phyloP scores from a whole-genome alignment of 164 flowering plant species.

The Pachysandra terminalis region DNA sequence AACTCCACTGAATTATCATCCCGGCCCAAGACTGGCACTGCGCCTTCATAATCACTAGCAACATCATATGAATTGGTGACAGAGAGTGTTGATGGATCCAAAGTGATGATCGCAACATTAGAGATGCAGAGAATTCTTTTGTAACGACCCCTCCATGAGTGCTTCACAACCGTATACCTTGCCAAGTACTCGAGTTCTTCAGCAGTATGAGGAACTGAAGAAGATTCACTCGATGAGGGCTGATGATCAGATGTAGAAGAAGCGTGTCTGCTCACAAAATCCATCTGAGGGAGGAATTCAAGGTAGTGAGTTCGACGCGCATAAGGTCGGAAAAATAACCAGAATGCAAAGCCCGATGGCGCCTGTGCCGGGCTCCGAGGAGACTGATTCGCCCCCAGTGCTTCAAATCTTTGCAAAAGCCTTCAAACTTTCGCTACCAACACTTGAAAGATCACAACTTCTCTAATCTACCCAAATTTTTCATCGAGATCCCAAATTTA shows the following conservation, averaged over 20 bases:
- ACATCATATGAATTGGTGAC: conserved; percentile 90
- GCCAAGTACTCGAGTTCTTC: conserved; percentile 97
- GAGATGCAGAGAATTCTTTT: conserved; percentile 88
- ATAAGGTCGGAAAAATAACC: conserved; percentile 57
- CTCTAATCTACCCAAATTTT: not conserved
- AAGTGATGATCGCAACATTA: conserved; percentile 47
- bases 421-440: not conserved
- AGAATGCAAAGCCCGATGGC: conserved; percentile 49
- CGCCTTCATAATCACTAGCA: conserved; percentile 65
- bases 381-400: conserved; percentile 99
- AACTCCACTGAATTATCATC: conserved; percentile 85
- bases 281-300: conserved; percentile 63
- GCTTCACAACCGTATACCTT: conserved; percentile 80
- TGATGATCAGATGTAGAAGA: conserved; percentile 23
- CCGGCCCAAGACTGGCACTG: conserved; percentile 63
- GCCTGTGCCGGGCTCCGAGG: conserved; percentile 56
- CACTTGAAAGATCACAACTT: conserved; percentile 4
- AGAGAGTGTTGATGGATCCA: conserved; percentile 74
- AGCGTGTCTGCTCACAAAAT: conserved; percentile 51
- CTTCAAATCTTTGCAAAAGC: conserved; percentile 23
- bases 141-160: conserved; percentile 99
- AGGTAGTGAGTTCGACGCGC: conserved; percentile 55
- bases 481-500: not conserved
- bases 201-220: conserved; percentile 25
- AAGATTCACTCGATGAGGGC: conserved; percentile 16